Evolutionary conservation across 192 early-diverging fungal species (phyloP).

Genomic region (Backusella tarrabulga): DNA sequence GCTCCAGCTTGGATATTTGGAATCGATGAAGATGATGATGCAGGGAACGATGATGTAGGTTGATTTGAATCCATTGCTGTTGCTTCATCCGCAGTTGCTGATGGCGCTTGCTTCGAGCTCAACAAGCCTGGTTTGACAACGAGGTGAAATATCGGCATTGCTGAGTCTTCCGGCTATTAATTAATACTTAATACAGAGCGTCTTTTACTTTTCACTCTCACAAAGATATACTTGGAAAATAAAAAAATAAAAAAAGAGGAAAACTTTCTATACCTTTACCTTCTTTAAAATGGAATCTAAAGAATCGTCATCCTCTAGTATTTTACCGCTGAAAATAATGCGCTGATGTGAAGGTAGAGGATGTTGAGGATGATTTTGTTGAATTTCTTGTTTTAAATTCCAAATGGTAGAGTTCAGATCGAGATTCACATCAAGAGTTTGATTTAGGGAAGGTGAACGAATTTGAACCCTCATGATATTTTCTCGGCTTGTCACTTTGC

Average conservation of each 20-base stretch:
- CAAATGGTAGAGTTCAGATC: constrained; percentile 7
- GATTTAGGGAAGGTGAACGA: constrained; percentile 27
- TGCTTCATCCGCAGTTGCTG: neutral
- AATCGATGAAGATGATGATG: neutral
- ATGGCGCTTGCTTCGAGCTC: neutral
- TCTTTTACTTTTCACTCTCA: neutral
- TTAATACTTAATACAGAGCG: neutral
- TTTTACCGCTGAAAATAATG: constrained; percentile 33
- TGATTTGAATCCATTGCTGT: neutral
- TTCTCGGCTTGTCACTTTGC: neutral
- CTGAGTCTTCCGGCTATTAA: constrained; percentile 8
- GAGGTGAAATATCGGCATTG: constrained; percentile 30
- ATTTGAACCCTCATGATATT: neutral
- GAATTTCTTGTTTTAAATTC: constrained; percentile 22
- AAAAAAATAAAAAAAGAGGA: no score
- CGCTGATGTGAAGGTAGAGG: constrained; percentile 29
- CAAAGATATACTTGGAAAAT: neutral
- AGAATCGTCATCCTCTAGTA: constrained; percentile 19
- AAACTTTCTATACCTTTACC: neutral
- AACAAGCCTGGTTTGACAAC: constrained; percentile 32
- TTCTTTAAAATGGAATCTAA: constrained; percentile 18
- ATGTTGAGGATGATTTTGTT: constrained; percentile 25
- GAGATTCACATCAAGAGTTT: constrained; percentile 17
- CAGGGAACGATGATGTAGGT: neutral
- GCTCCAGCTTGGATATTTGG: neutral